Evolutionary conservation across 164 flowering plant genomes (phyloP), one percentile per base, ranked within the genome.

Genomic region (Kalanchoe fedtschenkoi): DNA sequence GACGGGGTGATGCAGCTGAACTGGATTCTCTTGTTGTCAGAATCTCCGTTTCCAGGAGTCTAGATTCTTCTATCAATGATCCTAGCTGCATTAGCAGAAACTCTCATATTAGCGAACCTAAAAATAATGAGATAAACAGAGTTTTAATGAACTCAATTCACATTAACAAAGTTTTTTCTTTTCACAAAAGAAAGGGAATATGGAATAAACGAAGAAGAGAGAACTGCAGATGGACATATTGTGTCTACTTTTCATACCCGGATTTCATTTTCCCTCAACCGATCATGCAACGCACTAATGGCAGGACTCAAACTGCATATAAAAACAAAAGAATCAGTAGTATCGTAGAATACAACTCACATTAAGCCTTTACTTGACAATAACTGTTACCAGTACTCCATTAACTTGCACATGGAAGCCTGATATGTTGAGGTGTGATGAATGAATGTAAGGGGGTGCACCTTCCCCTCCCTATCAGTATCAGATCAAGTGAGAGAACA

Each of bases 391-490:
- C 99, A 95, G 70, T 91, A 86, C 71, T 91, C 99, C 69, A 91
- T 91, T 60, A 95, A 72, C 68, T 89, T 95, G 96, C 99, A 95
- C 77, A 91, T 73, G 60, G 97, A 95, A 69, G 97, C 92, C 75
- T 87, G 96, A 75, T 95, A 95, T 15, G 96, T 91, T 58, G 96
- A 86, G 37, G 97, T 81, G 69, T 95, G 96, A 70, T 91, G 97
- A 61, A 95, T 78, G 80, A 73, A 84, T 47, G 89, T 76, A 54
- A 95, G 85, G 1, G 99, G 99, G 62, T 95, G 99, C 37, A 81
- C 76, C 75, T 84, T 89, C 53, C 90, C 91, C 38, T 81, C 82
- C 76, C 97, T 95, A 61, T 44, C 39, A 58, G 66, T n/a, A 3
- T 58, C 26, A 47, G n/a, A n/a, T n/a, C n/a, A n/a, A n/a, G n/a